Evolutionary conservation across 1,284 basidiomycete species (phyloP).

Genomic region (Rhodotorula sp.): DNA sequence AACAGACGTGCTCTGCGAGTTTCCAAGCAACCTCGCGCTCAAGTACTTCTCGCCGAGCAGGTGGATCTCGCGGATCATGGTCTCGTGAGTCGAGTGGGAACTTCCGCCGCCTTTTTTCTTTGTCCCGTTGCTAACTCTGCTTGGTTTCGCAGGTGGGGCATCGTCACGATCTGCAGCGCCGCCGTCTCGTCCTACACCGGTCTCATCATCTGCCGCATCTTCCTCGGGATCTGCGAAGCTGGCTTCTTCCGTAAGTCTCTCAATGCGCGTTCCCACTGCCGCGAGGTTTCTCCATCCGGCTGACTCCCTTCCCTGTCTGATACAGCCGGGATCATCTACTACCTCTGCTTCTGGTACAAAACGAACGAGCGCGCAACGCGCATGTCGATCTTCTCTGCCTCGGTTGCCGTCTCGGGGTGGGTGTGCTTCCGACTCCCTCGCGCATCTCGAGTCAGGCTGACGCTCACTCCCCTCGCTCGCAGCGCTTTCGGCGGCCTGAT

Average conservation of each 20-base stretch:
- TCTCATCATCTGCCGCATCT: slow-evolving; percentile 24
- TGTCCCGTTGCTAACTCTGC: neutral
- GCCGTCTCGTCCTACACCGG: slow-evolving; percentile 30
- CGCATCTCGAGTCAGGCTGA: too few species aligned
- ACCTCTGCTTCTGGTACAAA: slow-evolving; percentile 30
- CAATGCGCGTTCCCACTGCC: neutral
- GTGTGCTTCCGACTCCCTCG: neutral
- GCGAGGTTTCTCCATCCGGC: too few species aligned
- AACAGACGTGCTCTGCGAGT: slow-evolving; percentile 8
- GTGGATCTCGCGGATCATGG: slow-evolving; percentile 32
- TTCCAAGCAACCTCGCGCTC: slow-evolving; percentile 6
- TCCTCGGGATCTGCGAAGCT: slow-evolving; percentile 34
- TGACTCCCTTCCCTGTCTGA: neutral
- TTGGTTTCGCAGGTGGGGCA: slow-evolving; percentile 1
- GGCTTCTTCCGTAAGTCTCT: slow-evolving; percentile 25
- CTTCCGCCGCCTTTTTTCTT: neutral
- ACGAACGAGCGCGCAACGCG: slow-evolving; percentile 20
- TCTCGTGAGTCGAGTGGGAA: slow-evolving; percentile 4
- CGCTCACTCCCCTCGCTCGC: neutral
- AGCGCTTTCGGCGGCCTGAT: slow-evolving; percentile 54
- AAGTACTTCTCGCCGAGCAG: slow-evolving; percentile 28
- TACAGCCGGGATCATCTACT: neutral
- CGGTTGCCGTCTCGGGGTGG: slow-evolving; percentile 50
- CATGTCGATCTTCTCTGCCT: slow-evolving; percentile 39
- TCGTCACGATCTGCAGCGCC: slow-evolving; percentile 29